Base-by-base conservation (phyloP, 805 yeast species). In the Millerago galiae region DNA sequence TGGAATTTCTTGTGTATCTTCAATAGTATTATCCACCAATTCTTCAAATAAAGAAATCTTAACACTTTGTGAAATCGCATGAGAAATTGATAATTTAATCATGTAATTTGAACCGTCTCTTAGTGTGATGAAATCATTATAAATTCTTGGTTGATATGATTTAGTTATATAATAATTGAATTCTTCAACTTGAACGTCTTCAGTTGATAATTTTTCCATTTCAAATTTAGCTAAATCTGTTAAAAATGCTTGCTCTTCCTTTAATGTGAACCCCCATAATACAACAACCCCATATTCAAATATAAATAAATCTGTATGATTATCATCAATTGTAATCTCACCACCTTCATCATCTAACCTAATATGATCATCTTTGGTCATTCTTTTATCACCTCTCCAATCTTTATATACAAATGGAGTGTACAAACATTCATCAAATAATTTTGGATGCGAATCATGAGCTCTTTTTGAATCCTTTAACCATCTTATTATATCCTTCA, bases 211-310 rank as follows among this genome's bases (percentile, higher is more conserved):
- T 61, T 93, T 93, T 59, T 93, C 99, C 56, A 78, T 83, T 57
- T 85, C 99, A 62, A 90, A 93, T 47, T 77, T 79, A n/a, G 91
- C 95, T 51, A 93, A 66, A 56, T 91, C 97, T 39, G 74, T 74
- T 42, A 93, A 65, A 52, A 93, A 86, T 39, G 88, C 79, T 50
- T 66, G 69, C 59, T 93, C 99, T 62, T 93, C 98, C 41, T 79
- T 74, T 41, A 79, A 73, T 2, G 88, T 77, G 56, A 87, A 93
- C 0, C 99, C 99, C 99, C 99, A 93, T 68, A 93, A 66, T 2
- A 93, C 95, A 27, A 88, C 80, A n/a, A 93, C 99, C 16, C 99
- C 99, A 62, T 93, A 93, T 55, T 90, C 96, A 66, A 93, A 93
- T 8, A 93, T 69, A 57, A 90, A 93, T 8, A 89, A 70, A 58